Evolutionary conservation across 441 rosid species (phyloP).

Genomic region (Macaranga tanarius): DNA sequence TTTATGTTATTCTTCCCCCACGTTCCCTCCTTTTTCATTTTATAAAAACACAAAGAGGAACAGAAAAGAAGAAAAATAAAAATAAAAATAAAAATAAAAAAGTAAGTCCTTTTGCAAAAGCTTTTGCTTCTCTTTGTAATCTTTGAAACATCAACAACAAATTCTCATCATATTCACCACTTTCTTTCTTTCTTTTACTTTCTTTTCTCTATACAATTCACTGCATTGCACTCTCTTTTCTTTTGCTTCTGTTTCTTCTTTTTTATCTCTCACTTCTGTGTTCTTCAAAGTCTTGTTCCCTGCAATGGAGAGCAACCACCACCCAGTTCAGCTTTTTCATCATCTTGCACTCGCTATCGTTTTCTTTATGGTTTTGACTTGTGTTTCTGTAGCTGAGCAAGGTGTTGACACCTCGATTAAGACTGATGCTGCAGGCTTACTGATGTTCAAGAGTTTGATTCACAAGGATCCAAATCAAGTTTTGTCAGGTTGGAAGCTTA

Average conservation of each 20-base stretch:
- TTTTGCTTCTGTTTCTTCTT: constrained; percentile 24
- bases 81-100: constrained; percentile 15
- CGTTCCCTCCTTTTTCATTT: constrained; percentile 38
- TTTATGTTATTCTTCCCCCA: constrained; percentile 26
- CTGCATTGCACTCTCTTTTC: constrained; percentile 22
- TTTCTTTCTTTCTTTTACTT: constrained; percentile 29
- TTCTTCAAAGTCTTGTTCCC: constrained; percentile 25
- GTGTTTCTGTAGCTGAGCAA: constrained; percentile 35
- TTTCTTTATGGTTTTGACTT: constrained; percentile 29
- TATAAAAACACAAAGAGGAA: constrained; percentile 9
- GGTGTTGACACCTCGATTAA: constrained; percentile 43
- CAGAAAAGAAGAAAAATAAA: not conserved
- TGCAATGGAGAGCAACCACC: constrained; percentile 55
- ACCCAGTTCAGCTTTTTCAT: constrained; percentile 36
- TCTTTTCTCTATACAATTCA: constrained; percentile 18
- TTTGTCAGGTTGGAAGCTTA: constrained; percentile 59
- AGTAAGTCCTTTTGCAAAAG: constrained; percentile 50
- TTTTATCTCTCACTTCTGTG: constrained; percentile 12
- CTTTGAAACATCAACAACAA: constrained; percentile 34
- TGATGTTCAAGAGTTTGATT: constrained; percentile 67
- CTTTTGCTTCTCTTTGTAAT: constrained; percentile 34
- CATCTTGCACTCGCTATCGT: constrained; percentile 32
- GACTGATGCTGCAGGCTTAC: constrained; percentile 67
- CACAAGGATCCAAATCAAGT: constrained; percentile 59
- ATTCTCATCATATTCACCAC: constrained; percentile 53